Evolutionary conservation across 1,284 basidiomycete species (phyloP).

Genomic region (Rhodotorula sp.): DNA sequence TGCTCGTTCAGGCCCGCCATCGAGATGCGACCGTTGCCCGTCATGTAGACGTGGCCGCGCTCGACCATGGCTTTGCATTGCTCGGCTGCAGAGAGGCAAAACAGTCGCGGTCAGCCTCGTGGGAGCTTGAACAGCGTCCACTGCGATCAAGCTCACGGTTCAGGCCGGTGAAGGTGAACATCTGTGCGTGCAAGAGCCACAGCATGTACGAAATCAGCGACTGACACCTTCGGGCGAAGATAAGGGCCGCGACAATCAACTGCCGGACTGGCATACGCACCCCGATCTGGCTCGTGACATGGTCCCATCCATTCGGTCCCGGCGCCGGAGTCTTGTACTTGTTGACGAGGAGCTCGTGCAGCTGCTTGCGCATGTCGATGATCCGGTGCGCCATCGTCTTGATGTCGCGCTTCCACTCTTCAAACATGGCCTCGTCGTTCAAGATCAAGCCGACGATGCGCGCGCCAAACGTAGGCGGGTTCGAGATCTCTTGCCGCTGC

Average conservation of each 20-base stretch:
- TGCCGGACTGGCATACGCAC: slow-evolving; percentile 10
- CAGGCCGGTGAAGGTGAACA: slow-evolving; percentile 41
- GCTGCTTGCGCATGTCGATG: slow-evolving; percentile 80
- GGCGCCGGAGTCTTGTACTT: slow-evolving; percentile 74
- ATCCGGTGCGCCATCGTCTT: slow-evolving; percentile 87
- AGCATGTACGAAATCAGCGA: not conserved
- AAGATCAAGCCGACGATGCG: slow-evolving; percentile 79
- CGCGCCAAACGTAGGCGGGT: slow-evolving; percentile 86
- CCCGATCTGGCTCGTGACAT: slow-evolving; percentile 57
- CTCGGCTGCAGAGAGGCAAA: slow-evolving; percentile 44
- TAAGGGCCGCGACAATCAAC: not conserved
- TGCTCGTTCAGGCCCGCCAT: slow-evolving; percentile 73
- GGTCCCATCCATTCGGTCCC: slow-evolving; percentile 70
- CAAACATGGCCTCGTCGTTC: slow-evolving; percentile 68
- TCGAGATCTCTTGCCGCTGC: slow-evolving; percentile 87
- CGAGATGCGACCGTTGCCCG: slow-evolving; percentile 52
- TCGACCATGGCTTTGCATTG: slow-evolving; percentile 73
- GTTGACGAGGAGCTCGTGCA: slow-evolving; percentile 73
- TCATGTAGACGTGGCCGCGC: slow-evolving; percentile 83
- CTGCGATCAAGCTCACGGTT: slow-evolving; percentile 31
- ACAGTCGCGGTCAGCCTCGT: not conserved
- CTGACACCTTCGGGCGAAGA: not conserved
- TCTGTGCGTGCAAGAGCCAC: not conserved
- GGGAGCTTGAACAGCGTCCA: not conserved
- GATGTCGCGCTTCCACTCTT: slow-evolving; percentile 87